Conservation (phyloP, 495 filamentous ascomycete species). For the Parathielavia appendiculata region DNA sequence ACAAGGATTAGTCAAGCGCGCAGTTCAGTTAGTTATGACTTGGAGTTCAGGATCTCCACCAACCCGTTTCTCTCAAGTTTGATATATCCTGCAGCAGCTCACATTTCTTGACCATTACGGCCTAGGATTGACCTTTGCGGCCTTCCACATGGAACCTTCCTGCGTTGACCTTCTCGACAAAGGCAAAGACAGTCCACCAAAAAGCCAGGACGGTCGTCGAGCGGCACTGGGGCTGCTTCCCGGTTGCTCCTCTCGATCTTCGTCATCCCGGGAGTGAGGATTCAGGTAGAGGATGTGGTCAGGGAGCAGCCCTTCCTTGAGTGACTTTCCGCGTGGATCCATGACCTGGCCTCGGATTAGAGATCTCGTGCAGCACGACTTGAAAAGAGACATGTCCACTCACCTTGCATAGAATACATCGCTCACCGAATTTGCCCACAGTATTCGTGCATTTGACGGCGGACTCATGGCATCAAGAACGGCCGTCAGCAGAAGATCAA, state of each 20-base stretch:
- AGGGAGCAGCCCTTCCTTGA: constrained; percentile 25
- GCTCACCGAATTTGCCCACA: constrained; percentile 41
- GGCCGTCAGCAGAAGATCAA: background rate
- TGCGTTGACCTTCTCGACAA: background rate
- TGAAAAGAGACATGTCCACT: constrained; percentile 9
- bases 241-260: background rate
- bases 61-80: too few species aligned
- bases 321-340: constrained; percentile 18
- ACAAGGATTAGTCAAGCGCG: too few species aligned
- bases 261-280: background rate
- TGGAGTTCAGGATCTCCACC: too few species aligned
- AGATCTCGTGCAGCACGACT: background rate
- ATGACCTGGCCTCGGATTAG: background rate
- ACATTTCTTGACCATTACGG: background rate
- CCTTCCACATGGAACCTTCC: background rate
- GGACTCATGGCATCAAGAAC: constrained; percentile 24
- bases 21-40: too few species aligned
- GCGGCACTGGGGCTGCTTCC: background rate
- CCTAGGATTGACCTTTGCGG: background rate
- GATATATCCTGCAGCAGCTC: background rate
- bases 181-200: background rate
- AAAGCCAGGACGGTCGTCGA: background rate
- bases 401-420: constrained; percentile 43
- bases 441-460: constrained; percentile 43
- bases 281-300: constrained; percentile 21